Evolutionary conservation across 2,329 filamentous ascomycete species (phyloP), one percentile per base, ranked within the genome.

Genomic region (Alternaria burnsii): DNA sequence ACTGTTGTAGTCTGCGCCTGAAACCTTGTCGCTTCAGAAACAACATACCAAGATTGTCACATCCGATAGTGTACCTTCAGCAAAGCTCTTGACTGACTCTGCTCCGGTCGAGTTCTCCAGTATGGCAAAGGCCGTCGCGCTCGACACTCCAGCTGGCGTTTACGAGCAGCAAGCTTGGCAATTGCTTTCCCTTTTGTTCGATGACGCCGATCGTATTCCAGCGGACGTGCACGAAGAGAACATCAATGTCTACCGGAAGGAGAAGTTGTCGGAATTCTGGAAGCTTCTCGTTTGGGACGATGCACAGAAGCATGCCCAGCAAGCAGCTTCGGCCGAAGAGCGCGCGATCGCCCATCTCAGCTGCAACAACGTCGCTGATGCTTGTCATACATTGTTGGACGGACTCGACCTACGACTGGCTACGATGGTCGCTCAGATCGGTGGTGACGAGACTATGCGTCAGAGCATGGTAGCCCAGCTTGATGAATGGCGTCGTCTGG

Each of bases 161-260:
- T 87, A 92, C 58, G 92, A 96, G 78, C 87, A 88, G 71, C 83
- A 88, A 14, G 88, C 95, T 1, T 99, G 96, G 95, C 87, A 92
- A 62, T 83, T 99, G 36, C 90, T 92, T 1, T 91, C 91, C 58
- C 89, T 97, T 38, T 85, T 99, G 4, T 99, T 97, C 72, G 93
- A 97, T 66, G 83, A 88, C 11, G 52, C 60, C 22, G 66, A 73
- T 43, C 67, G 72, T 5, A 56, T 74, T 2, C 69, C 76, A 11
- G 66, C 72, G 6, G 81, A 81, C 16, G 74, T 85, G 30, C 78
- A 82, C 3, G 59, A 78, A 3, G 81, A 84, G 12, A 82, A 75
- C 71, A 71, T 74, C 36, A 64, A 76, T 22, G 73, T 74, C 18
- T 68, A 81, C 50, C 78, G 78, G 46, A 81, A 91, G 67, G 87